phyloP scores from a whole-genome alignment of 108 stramenopile genomes.

The Chaetoceros tenuissimus region DNA sequence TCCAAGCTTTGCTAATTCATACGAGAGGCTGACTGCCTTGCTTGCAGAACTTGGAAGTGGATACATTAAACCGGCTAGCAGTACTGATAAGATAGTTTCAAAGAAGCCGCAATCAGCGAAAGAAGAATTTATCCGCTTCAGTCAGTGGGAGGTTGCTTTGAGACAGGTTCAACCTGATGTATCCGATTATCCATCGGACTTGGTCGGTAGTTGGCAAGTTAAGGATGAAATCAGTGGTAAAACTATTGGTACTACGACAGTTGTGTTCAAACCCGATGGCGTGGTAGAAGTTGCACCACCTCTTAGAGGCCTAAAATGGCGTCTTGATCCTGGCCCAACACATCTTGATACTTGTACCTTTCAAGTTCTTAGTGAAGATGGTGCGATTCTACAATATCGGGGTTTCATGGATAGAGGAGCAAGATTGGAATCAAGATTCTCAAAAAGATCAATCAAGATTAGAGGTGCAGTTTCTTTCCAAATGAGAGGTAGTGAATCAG shows the following conservation, averaged over 20 bases:
- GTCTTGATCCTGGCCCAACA: constrained; percentile 83
- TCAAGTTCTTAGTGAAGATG: constrained; percentile 66
- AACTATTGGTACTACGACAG: constrained; percentile 57
- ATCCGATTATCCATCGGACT: constrained; percentile 58
- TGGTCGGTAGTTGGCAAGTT: constrained; percentile 75
- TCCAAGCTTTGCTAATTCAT: constrained; percentile 62
- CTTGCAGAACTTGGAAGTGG: constrained; percentile 73
- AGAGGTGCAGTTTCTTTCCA: constrained; percentile 69
- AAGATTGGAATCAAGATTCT: constrained; percentile 72
- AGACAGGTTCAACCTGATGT: constrained; percentile 25
- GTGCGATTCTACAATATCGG: constrained; percentile 71
- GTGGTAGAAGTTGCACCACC: constrained; percentile 54
- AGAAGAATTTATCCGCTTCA: constrained; percentile 75
- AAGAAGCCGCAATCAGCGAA: constrained; percentile 59
- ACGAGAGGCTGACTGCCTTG: constrained; percentile 57
- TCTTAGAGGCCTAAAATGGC: constrained; percentile 75
- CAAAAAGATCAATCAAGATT: constrained; percentile 59
- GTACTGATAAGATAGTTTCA: constrained; percentile 24
- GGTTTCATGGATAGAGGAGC: constrained; percentile 84
- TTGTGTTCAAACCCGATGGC: constrained; percentile 50
- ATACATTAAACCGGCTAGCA: constrained; percentile 51
- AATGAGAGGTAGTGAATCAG: constrained; percentile 61
- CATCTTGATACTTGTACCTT: constrained; percentile 87
- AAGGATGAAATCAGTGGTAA: constrained; percentile 70
- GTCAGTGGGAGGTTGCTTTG: constrained; percentile 72